Percentiles rank a stretch among this genome's conserved stretches.
These are phyloP conservation scores for Diospyros lotus DNA, from an alignment of 148 eudicot species.

Conservation along the genomic window DNA sequence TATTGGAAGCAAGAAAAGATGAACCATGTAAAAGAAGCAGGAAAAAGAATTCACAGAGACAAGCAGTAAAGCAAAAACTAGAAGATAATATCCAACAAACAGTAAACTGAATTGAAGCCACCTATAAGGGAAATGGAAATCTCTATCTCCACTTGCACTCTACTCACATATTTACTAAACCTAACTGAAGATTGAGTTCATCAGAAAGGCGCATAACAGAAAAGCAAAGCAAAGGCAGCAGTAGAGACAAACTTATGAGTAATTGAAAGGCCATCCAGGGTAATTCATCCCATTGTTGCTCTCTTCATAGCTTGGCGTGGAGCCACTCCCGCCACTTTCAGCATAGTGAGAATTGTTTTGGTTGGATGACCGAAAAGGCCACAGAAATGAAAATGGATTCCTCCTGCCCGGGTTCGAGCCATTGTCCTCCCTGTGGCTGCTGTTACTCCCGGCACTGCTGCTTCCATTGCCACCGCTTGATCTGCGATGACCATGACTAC, in stretches of 20 bases:
- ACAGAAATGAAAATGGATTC: conserved; percentile 69
- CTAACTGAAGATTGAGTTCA: conserved; percentile 17
- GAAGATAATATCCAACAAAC: too few species aligned
- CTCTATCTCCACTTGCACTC: too few species aligned
- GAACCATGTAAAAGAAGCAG: too few species aligned
- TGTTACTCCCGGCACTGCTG: conserved; percentile 15
- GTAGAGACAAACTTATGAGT: conserved; percentile 21
- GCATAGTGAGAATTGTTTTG: conserved; percentile 24
- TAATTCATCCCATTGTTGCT: conserved; percentile 39
- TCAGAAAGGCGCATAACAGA: conserved; percentile 14
- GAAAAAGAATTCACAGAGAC: too few species aligned
- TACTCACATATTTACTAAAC: conserved; percentile 31
- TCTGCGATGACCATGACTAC: conserved; percentile 21
- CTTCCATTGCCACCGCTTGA: conserved; percentile 27
- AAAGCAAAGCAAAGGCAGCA: conserved; percentile 16
- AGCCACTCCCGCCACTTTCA: conserved; percentile 31
- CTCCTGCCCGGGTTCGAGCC: conserved; percentile 52
- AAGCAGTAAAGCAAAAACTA: too few species aligned
- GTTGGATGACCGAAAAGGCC: conserved; percentile 83
- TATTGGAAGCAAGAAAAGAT: too few species aligned
- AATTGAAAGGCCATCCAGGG: conserved; percentile 58
- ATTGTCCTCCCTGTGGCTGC: conserved; percentile 26
- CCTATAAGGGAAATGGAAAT: too few species aligned
- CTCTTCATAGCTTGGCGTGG: conserved; percentile 25
- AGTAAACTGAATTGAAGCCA: too few species aligned